Evolutionary conservation across 2,329 filamentous ascomycete species (phyloP), one percentile per base, ranked within the genome.

Genomic region (Fusarium bulbicola): DNA sequence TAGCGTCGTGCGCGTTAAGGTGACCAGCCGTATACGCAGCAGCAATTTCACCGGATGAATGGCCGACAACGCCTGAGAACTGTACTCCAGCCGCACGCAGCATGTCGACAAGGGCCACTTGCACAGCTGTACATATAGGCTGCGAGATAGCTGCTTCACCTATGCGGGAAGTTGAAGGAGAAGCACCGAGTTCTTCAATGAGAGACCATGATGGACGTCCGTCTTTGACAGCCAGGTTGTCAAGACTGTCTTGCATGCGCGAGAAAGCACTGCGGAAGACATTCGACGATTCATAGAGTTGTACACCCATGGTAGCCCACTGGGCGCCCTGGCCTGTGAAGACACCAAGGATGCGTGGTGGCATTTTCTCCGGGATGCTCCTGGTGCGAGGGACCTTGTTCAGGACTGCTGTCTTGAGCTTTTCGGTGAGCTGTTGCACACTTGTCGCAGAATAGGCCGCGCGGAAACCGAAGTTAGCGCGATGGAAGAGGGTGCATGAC

Each of bases 361-460:
- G 49, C 24, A 37, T 53, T 7, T n/a, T 28, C 15, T 40, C 52
- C 4, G 20, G 10, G 52, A 53, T 28, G 24, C 13, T 37, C 2
- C 21, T 20, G 36, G 20, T 39, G 26, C 52, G 52, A 13, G 52
- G 20, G 52, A 8, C 77, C 66, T n/a, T 74, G 52, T 3, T 76
- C 20, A 40, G 32, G 18, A 53, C 49, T 28, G 49, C 26, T 12
- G 37, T 3, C 30, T 20, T 56, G 26, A 42, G 52, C 28, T 18
- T 40, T 26, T 54, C 36, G 16, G 11, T 14, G 32, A 39, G 36
- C 36, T 40, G 26, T 14, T 32, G 36, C 1, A 28, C 13, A 21
- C 13, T 37, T 37, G 32, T 53, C 6, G 49, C 49, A 0, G 49
- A 12, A 24, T 37, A 53, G 16, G 49, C 49, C n/a, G 32, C 18